Evolutionary conservation across 805 yeast genomes (phyloP).

Genomic region (Ogataea polymorpha): DNA sequence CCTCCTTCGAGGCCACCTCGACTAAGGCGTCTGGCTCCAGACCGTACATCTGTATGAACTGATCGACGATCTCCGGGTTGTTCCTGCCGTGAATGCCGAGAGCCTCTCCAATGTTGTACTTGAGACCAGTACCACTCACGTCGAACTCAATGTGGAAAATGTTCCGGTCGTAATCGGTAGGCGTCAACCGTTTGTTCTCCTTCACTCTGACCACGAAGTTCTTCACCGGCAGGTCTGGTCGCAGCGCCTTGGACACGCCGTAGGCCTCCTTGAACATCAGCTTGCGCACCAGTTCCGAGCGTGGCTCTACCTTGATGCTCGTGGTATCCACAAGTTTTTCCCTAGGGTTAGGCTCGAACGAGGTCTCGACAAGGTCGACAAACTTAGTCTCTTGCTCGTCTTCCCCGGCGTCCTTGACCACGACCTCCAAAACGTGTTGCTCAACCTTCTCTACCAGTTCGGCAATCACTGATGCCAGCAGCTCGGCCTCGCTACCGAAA

Average conservation of each 20-base stretch:
- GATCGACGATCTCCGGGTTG: constrained; percentile 57
- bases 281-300: constrained; percentile 58
- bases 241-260: constrained; percentile 50
- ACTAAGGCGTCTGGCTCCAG: constrained; percentile 66
- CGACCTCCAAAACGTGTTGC: constrained; percentile 40
- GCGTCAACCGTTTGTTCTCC: constrained; percentile 90
- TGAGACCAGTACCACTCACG: constrained; percentile 83
- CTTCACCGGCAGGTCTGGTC: constrained; percentile 87
- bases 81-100: constrained; percentile 93
- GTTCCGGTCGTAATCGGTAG: constrained; percentile 83
- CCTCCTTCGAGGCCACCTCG: constrained; percentile 67
- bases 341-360: constrained; percentile 65
- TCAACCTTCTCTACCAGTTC: constrained; percentile 59
- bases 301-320: constrained; percentile 33
- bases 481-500: constrained; percentile 78
- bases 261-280: constrained; percentile 82
- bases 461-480: constrained; percentile 68
- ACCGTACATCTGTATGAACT: constrained; percentile 70
- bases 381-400: constrained; percentile 36
- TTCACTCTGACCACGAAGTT: constrained; percentile 86
- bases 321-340: constrained; percentile 43
- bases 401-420: constrained; percentile 35
- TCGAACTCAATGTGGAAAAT: constrained; percentile 97
- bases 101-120: constrained; percentile 94
- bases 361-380: constrained; percentile 56